phyloP scores from a whole-genome alignment of 768 basidiomycete genomes.

The Trametes elegans region DNA sequence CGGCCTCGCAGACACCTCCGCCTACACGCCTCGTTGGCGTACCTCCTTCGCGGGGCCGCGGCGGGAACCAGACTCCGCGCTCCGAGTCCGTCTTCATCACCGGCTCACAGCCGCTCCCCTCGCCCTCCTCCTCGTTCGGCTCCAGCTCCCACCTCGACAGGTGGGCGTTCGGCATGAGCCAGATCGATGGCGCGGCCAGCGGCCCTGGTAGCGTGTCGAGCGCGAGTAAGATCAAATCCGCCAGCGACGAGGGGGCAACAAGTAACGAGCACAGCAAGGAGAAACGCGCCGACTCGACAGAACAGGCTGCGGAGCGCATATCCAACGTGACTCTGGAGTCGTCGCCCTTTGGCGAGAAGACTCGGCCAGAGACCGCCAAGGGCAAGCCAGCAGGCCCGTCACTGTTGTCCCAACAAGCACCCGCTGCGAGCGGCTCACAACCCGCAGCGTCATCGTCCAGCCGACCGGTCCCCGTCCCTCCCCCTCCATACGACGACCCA shows the following conservation, averaged over 20 bases:
- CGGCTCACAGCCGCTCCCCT: conserved; percentile 90
- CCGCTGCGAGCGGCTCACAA: conserved; percentile 21
- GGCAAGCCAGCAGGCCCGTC: conserved; percentile 54
- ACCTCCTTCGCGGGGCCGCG: conserved; percentile 87
- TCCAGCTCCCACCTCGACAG: conserved; percentile 75
- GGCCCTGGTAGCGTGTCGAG: conserved; percentile 34
- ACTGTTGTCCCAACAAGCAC: conserved; percentile 70
- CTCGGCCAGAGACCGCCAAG: conserved; percentile 35
- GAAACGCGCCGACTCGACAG: conserved; percentile 37
- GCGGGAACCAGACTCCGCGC: conserved; percentile 94
- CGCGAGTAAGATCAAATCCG: conserved; percentile 27
- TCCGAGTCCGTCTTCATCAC: conserved; percentile 83
- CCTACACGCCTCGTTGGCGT: conserved; percentile 83
- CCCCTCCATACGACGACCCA: conserved; percentile 24
- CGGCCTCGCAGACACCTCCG: conserved; percentile 42
- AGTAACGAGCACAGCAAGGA: conserved; percentile 25
- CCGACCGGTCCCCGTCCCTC: conserved; percentile 15
- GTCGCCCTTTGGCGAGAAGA: conserved; percentile 39
- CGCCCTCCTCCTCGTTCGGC: conserved; percentile 71
- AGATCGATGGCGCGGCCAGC: conserved; percentile 57
- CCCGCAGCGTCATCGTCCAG: conserved; percentile 17
- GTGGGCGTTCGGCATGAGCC: conserved; percentile 90
- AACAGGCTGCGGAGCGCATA: conserved; percentile 49
- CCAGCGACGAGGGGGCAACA: conserved; percentile 28
- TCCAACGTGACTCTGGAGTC: conserved; percentile 45